Evolutionary conservation across 2,329 filamentous ascomycete species (phyloP), one percentile per base, ranked within the genome.

Genomic region (Fusarium avenaceum): DNA sequence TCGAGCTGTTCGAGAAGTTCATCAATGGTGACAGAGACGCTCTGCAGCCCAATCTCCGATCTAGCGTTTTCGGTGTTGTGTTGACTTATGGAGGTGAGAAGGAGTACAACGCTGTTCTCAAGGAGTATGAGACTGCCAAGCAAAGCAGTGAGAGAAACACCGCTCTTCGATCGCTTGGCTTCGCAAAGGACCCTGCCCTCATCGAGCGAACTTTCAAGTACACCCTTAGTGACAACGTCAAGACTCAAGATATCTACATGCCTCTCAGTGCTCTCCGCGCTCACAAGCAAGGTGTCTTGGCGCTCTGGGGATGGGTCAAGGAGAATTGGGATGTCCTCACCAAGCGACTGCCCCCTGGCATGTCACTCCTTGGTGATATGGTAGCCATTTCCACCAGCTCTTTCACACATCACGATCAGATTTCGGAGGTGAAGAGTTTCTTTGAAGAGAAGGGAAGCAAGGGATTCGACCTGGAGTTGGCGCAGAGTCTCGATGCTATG

Each of bases 221-320:
- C 67, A 86, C 94, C 32, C 85, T 94, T 58, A 89, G 89, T 77
- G 88, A 90, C 65, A 91, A 97, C 71, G 91, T 97, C 80, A 97
- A 96, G 84, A 93, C 92, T 69, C 95, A 97, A 79, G 95, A 98
- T 78, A 90, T 97, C 69, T 97, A 97, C 82, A 89, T 97, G 77
- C 94, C 95, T 2, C 87, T 96, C 39, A 87, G 89, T 33, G 92
- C 92, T 9, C 86, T 98, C 28, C 89, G 94, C 60, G 87, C 87
- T 53, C 93, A 96, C 76, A 82, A 89, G 9, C 88, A 89, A 43
- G 95, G 95, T 71, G 91, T 97, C 57, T 84, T 92, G 58, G 92
- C 92, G 9, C 86, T 97, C 58, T 97, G 92, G 86, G 80, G 78
- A 19, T 98, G 93, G 92, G 85, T 97, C 83, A 92, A 90, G 76